These are phyloP conservation scores for Striga asiatica DNA, from an alignment of 257 asterid species.

Conservation along the genomic window DNA sequence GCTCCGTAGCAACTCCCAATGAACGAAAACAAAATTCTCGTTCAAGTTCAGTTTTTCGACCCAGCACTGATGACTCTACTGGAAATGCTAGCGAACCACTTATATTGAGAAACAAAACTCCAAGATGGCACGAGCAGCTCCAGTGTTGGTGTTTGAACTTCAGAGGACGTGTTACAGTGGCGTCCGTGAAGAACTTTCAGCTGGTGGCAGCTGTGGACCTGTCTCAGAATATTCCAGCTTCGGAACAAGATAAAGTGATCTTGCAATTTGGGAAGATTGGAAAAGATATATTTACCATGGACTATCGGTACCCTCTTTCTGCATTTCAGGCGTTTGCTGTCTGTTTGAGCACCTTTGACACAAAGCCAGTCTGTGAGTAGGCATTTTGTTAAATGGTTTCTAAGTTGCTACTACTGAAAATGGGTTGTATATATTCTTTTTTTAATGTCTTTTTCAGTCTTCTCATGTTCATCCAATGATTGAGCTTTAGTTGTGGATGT, in stretches of 20 bases:
- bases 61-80: slow-evolving; percentile 12
- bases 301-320: slow-evolving; percentile 55
- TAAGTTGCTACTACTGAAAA: not conserved
- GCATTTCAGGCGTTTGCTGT: slow-evolving; percentile 68
- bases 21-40: not conserved
- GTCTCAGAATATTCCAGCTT: slow-evolving; percentile 24
- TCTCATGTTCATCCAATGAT: slow-evolving; percentile 14
- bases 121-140: slow-evolving; percentile 69
- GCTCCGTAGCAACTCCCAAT: slow-evolving; percentile 10
- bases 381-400: not conserved
- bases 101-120: slow-evolving; percentile 41
- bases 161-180: slow-evolving; percentile 61
- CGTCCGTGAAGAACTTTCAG: slow-evolving; percentile 74
- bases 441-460: not conserved
- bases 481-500: slow-evolving; percentile 12
- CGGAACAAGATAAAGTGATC: slow-evolving; percentile 46
- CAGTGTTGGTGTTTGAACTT: slow-evolving; percentile 73
- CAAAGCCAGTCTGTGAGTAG: slow-evolving; percentile 57
- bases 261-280: slow-evolving; percentile 63
- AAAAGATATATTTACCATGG: slow-evolving; percentile 68
- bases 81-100: slow-evolving; percentile 24
- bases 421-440: slow-evolving; percentile 8
- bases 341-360: slow-evolving; percentile 66
- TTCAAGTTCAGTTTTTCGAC: not conserved
- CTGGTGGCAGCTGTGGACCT: slow-evolving; percentile 38